phyloP scores from a whole-genome alignment of 371 early-diverging fungal species.

The Zychaea mexicana region DNA sequence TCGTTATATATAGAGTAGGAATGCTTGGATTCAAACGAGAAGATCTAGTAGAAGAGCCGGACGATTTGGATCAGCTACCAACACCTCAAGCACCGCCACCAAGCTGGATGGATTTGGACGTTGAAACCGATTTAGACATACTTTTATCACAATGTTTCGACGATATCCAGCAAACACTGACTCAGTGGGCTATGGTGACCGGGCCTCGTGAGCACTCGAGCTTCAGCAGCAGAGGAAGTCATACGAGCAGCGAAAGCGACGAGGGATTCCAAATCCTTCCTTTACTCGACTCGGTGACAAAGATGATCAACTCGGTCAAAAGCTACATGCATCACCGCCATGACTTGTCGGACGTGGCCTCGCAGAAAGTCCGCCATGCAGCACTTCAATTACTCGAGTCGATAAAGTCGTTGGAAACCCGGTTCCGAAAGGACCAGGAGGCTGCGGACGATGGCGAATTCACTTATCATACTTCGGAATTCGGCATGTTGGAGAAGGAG shows the following conservation, averaged over 20 bases:
- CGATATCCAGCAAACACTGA: conserved; percentile 43
- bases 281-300: conserved; percentile 42
- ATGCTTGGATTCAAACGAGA: conserved; percentile 40
- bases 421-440: conserved; percentile 31
- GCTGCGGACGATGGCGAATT: conserved; percentile 16
- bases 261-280: conserved; percentile 42
- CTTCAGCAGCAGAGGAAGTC: conserved; percentile 11
- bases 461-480: conserved; percentile 28
- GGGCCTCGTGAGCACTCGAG: conserved; percentile 13
- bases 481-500: conserved; percentile 37
- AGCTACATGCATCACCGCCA: conserved; percentile 48
- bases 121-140: conserved; percentile 49
- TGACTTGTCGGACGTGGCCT: conserved; percentile 33
- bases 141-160: conserved; percentile 31
- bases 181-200: conserved; percentile 36
- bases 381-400: conserved; percentile 33
- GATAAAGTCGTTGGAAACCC: conserved; percentile 36
- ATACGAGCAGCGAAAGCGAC: conserved; percentile 3
- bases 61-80: conserved; percentile 33
- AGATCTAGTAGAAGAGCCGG: conserved; percentile 28
- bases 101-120: conserved; percentile 46
- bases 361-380: conserved; percentile 37
- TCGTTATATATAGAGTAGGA: conserved; percentile 29
- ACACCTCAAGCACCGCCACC: conserved; percentile 45
- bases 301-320: conserved; percentile 44